Evolutionary conservation across 1,139 yeast species (phyloP).

Genomic region (Eremothecium cymbalariae): DNA sequence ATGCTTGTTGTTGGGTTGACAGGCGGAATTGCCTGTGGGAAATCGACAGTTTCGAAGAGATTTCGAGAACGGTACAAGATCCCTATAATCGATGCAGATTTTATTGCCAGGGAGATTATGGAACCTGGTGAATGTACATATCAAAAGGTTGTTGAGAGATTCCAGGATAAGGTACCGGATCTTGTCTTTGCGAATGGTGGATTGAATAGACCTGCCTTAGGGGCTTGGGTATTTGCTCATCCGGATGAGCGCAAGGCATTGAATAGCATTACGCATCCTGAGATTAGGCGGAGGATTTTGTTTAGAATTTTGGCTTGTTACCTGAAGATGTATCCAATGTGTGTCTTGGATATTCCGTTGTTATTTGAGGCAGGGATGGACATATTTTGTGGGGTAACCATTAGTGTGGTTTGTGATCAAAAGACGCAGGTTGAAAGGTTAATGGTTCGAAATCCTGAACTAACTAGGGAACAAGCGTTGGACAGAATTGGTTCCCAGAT

Average conservation of each 20-base stretch:
- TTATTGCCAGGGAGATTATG: slow-evolving; percentile 78
- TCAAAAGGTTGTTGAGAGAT: slow-evolving; percentile 51
- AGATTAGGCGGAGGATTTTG: slow-evolving; percentile 63
- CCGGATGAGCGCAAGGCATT: slow-evolving; percentile 45
- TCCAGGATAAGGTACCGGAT: slow-evolving; percentile 47
- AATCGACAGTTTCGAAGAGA: slow-evolving; percentile 73
- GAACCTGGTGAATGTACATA: slow-evolving; percentile 73
- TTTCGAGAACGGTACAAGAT: slow-evolving; percentile 45
- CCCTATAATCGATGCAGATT: slow-evolving; percentile 79
- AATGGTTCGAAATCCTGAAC: slow-evolving; percentile 54
- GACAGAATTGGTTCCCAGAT: slow-evolving; percentile 74
- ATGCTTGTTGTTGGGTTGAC: slow-evolving; percentile 92
- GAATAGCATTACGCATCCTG: slow-evolving; percentile 83
- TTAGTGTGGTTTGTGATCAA: slow-evolving; percentile 56
- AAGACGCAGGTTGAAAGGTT: slow-evolving; percentile 58
- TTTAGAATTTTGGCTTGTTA: slow-evolving; percentile 53
- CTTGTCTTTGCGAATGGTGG: slow-evolving; percentile 45
- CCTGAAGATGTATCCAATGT: slow-evolving; percentile 42
- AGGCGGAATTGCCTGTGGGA: slow-evolving; percentile 95
- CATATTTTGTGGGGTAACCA: slow-evolving; percentile 57
- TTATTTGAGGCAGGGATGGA: slow-evolving; percentile 75
- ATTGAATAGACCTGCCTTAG: slow-evolving; percentile 67
- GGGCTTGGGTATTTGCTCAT: slow-evolving; percentile 69
- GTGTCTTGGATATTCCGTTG: slow-evolving; percentile 82
- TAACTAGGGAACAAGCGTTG: slow-evolving; percentile 57